Evolutionary conservation across 805 yeast species (phyloP).

Genomic region (Metschnikowia aberdeeniae): DNA sequence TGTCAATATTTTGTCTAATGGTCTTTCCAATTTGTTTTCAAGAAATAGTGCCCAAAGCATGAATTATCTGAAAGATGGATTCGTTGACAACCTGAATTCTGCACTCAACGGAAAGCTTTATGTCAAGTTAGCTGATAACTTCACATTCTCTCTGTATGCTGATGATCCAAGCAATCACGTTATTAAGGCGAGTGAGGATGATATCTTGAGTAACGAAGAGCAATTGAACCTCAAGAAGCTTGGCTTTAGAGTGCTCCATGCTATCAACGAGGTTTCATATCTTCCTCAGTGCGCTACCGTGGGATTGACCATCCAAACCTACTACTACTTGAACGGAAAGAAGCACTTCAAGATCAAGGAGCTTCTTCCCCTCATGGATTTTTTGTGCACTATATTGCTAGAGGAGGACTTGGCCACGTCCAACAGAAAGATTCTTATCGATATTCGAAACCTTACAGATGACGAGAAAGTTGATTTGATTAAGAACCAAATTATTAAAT

Average conservation of each 20-base stretch:
- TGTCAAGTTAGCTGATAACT: slow-evolving; percentile 31
- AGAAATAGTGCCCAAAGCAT: slow-evolving; percentile 5
- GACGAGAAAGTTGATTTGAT: slow-evolving; percentile 23
- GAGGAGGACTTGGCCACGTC: slow-evolving; percentile 22
- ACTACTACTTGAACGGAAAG: slow-evolving; percentile 21
- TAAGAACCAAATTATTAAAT: slow-evolving; percentile 24
- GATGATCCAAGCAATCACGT: slow-evolving; percentile 16
- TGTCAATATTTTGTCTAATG: slow-evolving; percentile 32
- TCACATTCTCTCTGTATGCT: slow-evolving; percentile 27
- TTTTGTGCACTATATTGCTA: slow-evolving; percentile 20
- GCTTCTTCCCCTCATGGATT: slow-evolving; percentile 28
- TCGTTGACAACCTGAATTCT: slow-evolving; percentile 25
- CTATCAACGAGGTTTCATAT: slow-evolving; percentile 46
- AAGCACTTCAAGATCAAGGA: slow-evolving; percentile 19
- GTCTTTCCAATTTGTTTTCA: slow-evolving; percentile 28
- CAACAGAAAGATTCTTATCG: slow-evolving; percentile 21
- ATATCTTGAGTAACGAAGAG: slow-evolving; percentile 24
- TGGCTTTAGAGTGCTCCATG: slow-evolving; percentile 52
- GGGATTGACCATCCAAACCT: slow-evolving; percentile 42
- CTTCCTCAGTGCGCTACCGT: slow-evolving; percentile 53
- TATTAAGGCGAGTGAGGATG: slow-evolving; percentile 8
- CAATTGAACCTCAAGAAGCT: slow-evolving; percentile 41
- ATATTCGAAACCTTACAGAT: slow-evolving; percentile 17
- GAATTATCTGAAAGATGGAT: slow-evolving; percentile 20
- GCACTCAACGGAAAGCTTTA: slow-evolving; percentile 35